phyloP scores from a whole-genome alignment of 2,329 filamentous ascomycete genomes.

The Diaporthe sp. region DNA sequence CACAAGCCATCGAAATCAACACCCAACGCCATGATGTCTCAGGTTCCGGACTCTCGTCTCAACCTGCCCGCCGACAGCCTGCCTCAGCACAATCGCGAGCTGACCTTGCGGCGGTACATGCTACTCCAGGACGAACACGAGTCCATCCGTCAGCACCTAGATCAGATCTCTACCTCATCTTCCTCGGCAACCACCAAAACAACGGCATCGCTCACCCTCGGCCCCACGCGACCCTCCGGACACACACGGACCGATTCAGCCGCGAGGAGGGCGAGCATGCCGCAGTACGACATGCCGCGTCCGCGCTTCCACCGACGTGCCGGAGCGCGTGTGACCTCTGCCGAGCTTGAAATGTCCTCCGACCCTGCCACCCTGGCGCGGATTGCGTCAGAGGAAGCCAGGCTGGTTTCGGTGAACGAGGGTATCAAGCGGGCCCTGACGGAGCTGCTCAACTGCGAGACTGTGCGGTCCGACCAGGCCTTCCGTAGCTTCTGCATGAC shows the following conservation, averaged over 20 bases:
- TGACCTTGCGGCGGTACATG: constrained; percentile 65
- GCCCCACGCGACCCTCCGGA: constrained; percentile 25
- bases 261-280: constrained; percentile 34
- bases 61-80: constrained; percentile 29
- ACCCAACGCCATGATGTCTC: constrained; percentile 32
- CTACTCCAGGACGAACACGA: constrained; percentile 65
- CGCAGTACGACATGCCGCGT: constrained; percentile 35
- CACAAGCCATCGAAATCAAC: constrained; percentile 34
- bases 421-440: constrained; percentile 70
- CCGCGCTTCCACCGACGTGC: constrained; percentile 41
- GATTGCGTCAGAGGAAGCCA: constrained; percentile 63
- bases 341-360: constrained; percentile 49
- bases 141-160: constrained; percentile 60
- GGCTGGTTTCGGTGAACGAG: constrained; percentile 67
- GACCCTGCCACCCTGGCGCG: constrained; percentile 60
- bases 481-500: constrained; percentile 70
- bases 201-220: constrained; percentile 45
- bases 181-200: constrained; percentile 63
- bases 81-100: constrained; percentile 51
- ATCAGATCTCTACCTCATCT: constrained; percentile 56
- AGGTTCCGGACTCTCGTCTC: neutral
- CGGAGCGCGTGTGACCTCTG: constrained; percentile 43
- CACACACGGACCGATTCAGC: constrained; percentile 35
- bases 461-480: constrained; percentile 60
- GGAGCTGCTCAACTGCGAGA: constrained; percentile 69